phyloP scores from a whole-genome alignment of 768 basidiomycete genomes.

The Leccinum subtestaceum region DNA sequence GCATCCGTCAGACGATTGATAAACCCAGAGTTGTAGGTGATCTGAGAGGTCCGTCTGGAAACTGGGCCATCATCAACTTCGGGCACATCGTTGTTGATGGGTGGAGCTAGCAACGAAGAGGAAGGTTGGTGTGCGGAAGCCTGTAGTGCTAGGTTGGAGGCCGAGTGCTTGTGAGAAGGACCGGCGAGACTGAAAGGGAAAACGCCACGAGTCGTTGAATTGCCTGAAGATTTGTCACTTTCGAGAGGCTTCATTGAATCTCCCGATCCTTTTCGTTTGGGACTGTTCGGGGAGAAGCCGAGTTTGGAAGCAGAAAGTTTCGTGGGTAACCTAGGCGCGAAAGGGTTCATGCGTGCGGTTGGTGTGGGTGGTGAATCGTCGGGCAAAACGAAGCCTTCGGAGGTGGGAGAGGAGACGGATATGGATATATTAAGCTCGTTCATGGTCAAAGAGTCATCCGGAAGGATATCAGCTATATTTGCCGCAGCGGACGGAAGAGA shows the following conservation, averaged over 20 bases:
- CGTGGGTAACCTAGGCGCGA: slow-evolving; percentile 68
- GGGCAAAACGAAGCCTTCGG: slow-evolving; percentile 33
- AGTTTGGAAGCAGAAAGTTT: slow-evolving; percentile 59
- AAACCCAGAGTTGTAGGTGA: slow-evolving; percentile 72
- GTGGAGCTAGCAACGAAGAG: slow-evolving; percentile 50
- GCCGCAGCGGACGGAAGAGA: slow-evolving; percentile 40
- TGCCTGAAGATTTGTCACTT: slow-evolving; percentile 20
- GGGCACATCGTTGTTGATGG: slow-evolving; percentile 43
- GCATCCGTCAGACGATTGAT: slow-evolving; percentile 65
- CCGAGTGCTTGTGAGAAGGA: slow-evolving; percentile 29
- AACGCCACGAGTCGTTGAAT: slow-evolving; percentile 21
- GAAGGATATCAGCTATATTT: slow-evolving; percentile 19
- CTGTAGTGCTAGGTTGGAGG: slow-evolving; percentile 13
- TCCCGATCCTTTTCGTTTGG: slow-evolving; percentile 54
- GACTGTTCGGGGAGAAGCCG: slow-evolving; percentile 44
- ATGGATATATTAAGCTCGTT: slow-evolving; percentile 42
- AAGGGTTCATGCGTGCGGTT: slow-evolving; percentile 65
- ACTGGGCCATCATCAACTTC: slow-evolving; percentile 35
- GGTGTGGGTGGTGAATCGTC: slow-evolving; percentile 40
- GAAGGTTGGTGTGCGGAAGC: slow-evolving; percentile 34
- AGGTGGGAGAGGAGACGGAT: slow-evolving; percentile 44
- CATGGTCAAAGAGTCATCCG: slow-evolving; percentile 13
- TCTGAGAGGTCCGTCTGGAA: slow-evolving; percentile 69
- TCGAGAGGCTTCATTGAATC: slow-evolving; percentile 33
- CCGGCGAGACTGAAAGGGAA: slow-evolving; percentile 31